Percentiles rank a stretch among this genome's conserved stretches.
Evolutionary conservation across 179 eudicot species (phyloP).

Genomic region (Vitellaria paradoxa): DNA sequence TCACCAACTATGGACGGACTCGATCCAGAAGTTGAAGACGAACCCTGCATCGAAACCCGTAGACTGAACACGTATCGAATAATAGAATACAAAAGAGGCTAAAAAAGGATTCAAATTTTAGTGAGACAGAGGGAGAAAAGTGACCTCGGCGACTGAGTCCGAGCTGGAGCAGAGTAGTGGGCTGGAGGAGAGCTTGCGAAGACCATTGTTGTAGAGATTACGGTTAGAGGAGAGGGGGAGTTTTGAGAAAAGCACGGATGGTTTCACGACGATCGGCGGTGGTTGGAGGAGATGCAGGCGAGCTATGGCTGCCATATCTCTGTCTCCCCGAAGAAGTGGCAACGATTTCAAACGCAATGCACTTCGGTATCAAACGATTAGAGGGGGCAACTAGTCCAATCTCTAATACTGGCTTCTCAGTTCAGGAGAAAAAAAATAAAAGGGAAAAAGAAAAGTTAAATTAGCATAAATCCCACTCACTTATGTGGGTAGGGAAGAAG

Average conservation of each 20-base stretch:
- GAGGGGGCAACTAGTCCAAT: too few relatives aligned
- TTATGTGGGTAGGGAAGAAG: too few relatives aligned
- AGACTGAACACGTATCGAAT: neutral
- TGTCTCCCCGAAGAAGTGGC: neutral
- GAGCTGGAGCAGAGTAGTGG: slow-evolving; percentile 45
- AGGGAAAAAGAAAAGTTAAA: too few relatives aligned
- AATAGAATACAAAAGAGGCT: neutral
- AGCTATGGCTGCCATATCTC: slow-evolving; percentile 33
- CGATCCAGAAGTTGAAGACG: slow-evolving; percentile 30
- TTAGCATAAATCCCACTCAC: too few relatives aligned
- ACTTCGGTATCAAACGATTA: too few relatives aligned
- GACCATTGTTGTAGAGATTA: slow-evolving; percentile 4
- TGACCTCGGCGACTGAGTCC: slow-evolving; percentile 30
- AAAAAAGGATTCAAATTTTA: neutral
- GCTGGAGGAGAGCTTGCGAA: slow-evolving; percentile 27
- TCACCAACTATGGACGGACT: slow-evolving; percentile 74
- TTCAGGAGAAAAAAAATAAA: too few relatives aligned
- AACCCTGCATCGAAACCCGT: slow-evolving; percentile 27
- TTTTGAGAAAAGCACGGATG: slow-evolving; percentile 19
- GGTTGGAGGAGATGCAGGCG: slow-evolving; percentile 52
- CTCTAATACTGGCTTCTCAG: too few relatives aligned
- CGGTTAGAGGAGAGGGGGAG: slow-evolving; percentile 10
- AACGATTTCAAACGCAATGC: neutral
- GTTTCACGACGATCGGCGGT: slow-evolving; percentile 23
- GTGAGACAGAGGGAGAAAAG: neutral